Conservation (phyloP, 139 green algal species). For the Mesotaenium endlicherianum region DNA sequence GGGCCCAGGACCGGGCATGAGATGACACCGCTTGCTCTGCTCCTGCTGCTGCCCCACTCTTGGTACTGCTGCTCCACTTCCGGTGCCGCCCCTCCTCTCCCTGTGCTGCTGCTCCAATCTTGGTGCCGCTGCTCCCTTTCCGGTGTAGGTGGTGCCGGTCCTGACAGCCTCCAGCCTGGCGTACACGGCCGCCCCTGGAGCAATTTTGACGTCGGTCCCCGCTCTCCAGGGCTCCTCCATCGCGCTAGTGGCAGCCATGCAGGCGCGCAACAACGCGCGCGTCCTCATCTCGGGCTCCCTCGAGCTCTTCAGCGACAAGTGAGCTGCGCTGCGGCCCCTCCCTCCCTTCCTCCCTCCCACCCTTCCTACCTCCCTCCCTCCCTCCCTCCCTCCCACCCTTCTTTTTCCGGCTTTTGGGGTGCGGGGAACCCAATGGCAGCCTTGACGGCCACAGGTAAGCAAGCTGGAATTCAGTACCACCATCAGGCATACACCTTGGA, state of each 20-base stretch:
- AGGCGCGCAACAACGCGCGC: conserved; percentile 84
- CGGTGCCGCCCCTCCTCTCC: no score
- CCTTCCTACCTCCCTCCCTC: not conserved
- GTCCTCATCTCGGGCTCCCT: conserved; percentile 77
- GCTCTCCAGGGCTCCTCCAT: conserved; percentile 55
- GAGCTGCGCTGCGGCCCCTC: not conserved
- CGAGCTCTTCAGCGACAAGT: conserved; percentile 74
- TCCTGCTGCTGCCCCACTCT: no score
- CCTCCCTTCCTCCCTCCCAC: not conserved
- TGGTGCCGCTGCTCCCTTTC: no score
- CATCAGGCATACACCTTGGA: no score
- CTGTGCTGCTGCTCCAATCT: no score
- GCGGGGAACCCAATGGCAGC: no score
- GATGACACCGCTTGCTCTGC: no score
- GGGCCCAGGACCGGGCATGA: no score
- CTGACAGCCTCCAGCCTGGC: conserved; percentile 36
- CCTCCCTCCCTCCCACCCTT: not conserved
- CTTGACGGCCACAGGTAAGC: no score
- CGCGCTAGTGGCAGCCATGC: conserved; percentile 60
- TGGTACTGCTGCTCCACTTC: no score
- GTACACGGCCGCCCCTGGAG: conserved; percentile 20
- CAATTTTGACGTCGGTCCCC: not conserved
- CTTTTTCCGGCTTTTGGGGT: no score
- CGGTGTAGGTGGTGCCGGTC: conserved; percentile 47
- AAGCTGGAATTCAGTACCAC: no score